A percentile compares a stretch with the other conserved stretches of the same genome.
phyloP scores from a whole-genome alignment of 768 basidiomycete genomes.

The Wakefieldia striispora region DNA sequence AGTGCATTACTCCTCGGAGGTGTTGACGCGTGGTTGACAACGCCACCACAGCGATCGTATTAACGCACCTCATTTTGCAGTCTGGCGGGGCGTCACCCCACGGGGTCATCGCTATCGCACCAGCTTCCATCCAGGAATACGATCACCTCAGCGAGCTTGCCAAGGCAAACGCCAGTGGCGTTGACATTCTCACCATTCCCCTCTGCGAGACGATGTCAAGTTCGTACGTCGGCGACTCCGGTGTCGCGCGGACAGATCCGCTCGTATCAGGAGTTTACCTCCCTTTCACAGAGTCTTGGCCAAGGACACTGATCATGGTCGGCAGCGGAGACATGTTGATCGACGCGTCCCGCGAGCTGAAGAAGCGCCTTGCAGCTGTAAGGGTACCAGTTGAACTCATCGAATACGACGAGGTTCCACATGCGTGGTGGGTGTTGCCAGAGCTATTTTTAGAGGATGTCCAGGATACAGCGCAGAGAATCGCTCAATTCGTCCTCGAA shows the following conservation, averaged over 20 bases:
- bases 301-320: slow-evolving; percentile 21
- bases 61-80: slow-evolving; percentile 43
- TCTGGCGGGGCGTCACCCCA: slow-evolving; percentile 47
- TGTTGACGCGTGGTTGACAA: not conserved
- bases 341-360: slow-evolving; percentile 8
- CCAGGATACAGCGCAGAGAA: slow-evolving; percentile 10
- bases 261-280: slow-evolving; percentile 16
- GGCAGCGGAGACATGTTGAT: slow-evolving; percentile 16
- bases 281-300: slow-evolving; percentile 18
- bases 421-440: slow-evolving; percentile 22
- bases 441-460: slow-evolving; percentile 15
- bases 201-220: not conserved
- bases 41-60: slow-evolving; percentile 17
- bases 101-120: slow-evolving; percentile 58
- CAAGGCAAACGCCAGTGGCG: not conserved
- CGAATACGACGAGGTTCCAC: slow-evolving; percentile 23
- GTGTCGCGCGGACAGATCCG: slow-evolving; percentile 11
- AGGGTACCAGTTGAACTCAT: slow-evolving; percentile 17
- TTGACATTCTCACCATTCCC: slow-evolving; percentile 2
- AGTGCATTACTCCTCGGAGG: not conserved
- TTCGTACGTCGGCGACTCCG: slow-evolving; percentile 12
- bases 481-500: slow-evolving; percentile 6
- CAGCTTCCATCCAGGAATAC: slow-evolving; percentile 20
- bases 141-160: not conserved
- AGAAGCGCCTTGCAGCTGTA: not conserved